Evolutionary conservation across 2,329 filamentous ascomycete species (phyloP).

Genomic region (Ploettnerulaceae sp.): DNA sequence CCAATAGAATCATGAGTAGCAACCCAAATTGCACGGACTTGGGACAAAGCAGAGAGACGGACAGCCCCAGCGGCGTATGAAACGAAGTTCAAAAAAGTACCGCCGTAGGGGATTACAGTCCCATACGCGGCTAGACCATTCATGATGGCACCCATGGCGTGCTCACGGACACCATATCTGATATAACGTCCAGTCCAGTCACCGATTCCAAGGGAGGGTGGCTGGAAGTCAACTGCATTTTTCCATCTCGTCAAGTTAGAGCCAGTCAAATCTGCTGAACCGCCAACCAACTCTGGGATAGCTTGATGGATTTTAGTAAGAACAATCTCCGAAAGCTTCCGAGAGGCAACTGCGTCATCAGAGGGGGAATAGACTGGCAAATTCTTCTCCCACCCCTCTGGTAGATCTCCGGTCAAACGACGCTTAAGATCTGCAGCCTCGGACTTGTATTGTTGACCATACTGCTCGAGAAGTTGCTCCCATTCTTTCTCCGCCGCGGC

Average conservation of each 20-base stretch:
- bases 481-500: conserved; percentile 89
- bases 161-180: conserved; percentile 87
- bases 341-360: conserved; percentile 81
- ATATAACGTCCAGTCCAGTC: conserved; percentile 89
- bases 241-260: conserved; percentile 99
- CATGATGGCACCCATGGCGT: conserved; percentile 87
- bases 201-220: conserved; percentile 77
- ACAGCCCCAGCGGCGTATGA: conserved; percentile 95
- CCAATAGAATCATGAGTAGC: conserved; percentile 99
- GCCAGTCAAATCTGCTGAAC: conserved; percentile 94
- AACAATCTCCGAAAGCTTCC: conserved; percentile 94
- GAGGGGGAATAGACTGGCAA: conserved; percentile 85
- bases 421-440: conserved; percentile 79
- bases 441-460: conserved; percentile 69
- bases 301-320: conserved; percentile 79
- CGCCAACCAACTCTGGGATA: conserved; percentile 88
- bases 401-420: conserved; percentile 76
- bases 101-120: conserved; percentile 85
- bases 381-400: conserved; percentile 92
- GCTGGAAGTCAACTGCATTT: conserved; percentile 95
- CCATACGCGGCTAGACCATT: conserved; percentile 96
- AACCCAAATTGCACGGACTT: conserved; percentile 87
- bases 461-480: conserved; percentile 90
- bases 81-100: conserved; percentile 99
- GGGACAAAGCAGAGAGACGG: conserved; percentile 88